These are phyloP conservation scores for Dalechampia spathulata DNA, from an alignment of 441 rosid species.

Conservation along the genomic window DNA sequence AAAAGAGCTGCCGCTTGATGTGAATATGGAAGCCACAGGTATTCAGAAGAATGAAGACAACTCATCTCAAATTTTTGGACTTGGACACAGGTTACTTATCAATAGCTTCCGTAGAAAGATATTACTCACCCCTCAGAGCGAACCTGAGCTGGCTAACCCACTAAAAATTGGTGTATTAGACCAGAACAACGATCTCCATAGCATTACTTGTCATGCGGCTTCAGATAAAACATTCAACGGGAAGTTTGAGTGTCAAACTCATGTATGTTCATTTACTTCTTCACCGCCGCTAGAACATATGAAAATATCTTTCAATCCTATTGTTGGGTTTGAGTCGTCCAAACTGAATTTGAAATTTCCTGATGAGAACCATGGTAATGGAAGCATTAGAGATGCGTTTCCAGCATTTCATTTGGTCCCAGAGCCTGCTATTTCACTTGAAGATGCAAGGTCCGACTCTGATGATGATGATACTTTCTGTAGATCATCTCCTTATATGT, in stretches of 20 bases:
- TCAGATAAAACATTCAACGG: slow-evolving; percentile 20
- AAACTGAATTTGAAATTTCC: slow-evolving; percentile 69
- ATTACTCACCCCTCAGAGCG: slow-evolving; percentile 33
- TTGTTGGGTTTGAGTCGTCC: slow-evolving; percentile 53
- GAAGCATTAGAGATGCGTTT: slow-evolving; percentile 41
- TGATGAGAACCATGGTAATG: slow-evolving; percentile 31
- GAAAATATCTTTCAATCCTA: slow-evolving; percentile 57
- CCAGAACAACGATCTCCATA: slow-evolving; percentile 27
- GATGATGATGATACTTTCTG: slow-evolving; percentile 83
- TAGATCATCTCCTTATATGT: slow-evolving; percentile 62
- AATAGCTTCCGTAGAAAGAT: slow-evolving; percentile 52
- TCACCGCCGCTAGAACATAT: too few relatives aligned
- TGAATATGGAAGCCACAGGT: slow-evolving; percentile 23
- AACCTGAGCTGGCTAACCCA: slow-evolving; percentile 32
- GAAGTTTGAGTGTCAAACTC: slow-evolving; percentile 33
- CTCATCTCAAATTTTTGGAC: slow-evolving; percentile 46
- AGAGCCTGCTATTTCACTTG: slow-evolving; percentile 34
- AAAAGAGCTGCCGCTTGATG: slow-evolving; percentile 26
- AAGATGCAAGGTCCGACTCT: slow-evolving; percentile 42
- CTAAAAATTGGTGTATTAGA: slow-evolving; percentile 26
- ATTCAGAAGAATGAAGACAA: slow-evolving; percentile 30
- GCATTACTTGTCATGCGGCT: slow-evolving; percentile 19
- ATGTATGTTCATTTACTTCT: slow-evolving; percentile 35
- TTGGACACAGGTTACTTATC: slow-evolving; percentile 52
- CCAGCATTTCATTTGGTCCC: slow-evolving; percentile 90